phyloP scores from a whole-genome alignment of 1,284 basidiomycete species.

The Apiotrichum akiyoshidainum region DNA sequence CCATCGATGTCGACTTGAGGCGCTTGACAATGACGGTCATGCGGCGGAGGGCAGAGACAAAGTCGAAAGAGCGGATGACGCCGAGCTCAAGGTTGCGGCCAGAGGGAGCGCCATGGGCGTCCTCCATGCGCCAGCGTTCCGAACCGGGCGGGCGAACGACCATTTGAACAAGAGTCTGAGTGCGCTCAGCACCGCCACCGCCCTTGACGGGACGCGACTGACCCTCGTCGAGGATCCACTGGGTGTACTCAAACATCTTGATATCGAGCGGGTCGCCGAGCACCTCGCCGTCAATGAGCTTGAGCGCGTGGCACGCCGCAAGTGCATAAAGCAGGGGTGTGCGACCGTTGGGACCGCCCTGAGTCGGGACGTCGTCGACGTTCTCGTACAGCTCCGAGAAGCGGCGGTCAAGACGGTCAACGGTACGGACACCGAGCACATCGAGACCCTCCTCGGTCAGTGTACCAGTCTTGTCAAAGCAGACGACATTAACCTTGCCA shows the following conservation, averaged over 20 bases:
- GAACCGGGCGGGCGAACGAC: conserved; percentile 94
- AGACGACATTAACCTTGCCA: conserved; percentile 96
- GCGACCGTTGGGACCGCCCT: conserved; percentile 60
- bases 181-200: conserved; percentile 58
- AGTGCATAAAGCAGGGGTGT: conserved; percentile 86
- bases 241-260: conserved; percentile 96
- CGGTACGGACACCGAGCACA: conserved; percentile 83
- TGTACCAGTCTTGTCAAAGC: conserved; percentile 99
- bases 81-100: conserved; percentile 85
- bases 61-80: conserved; percentile 94
- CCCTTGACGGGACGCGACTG: conserved; percentile 59
- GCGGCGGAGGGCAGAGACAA: conserved; percentile 84
- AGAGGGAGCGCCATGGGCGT: conserved; percentile 67
- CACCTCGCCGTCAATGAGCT: conserved; percentile 80
- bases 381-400: conserved; percentile 91
- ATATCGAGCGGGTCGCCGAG: conserved; percentile 96
- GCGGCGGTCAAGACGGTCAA: conserved; percentile 66
- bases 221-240: conserved; percentile 94
- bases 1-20: conserved; percentile 90
- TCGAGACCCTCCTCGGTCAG: conserved; percentile 97
- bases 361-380: conserved; percentile 75
- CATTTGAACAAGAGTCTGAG: conserved; percentile 89
- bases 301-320: conserved; percentile 93
- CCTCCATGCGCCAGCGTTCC: conserved; percentile 82
- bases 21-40: conserved; percentile 99